Base-by-base conservation (phyloP, 2,329 filamentous ascomycete species). In the Dactylella cylindrospora region DNA sequence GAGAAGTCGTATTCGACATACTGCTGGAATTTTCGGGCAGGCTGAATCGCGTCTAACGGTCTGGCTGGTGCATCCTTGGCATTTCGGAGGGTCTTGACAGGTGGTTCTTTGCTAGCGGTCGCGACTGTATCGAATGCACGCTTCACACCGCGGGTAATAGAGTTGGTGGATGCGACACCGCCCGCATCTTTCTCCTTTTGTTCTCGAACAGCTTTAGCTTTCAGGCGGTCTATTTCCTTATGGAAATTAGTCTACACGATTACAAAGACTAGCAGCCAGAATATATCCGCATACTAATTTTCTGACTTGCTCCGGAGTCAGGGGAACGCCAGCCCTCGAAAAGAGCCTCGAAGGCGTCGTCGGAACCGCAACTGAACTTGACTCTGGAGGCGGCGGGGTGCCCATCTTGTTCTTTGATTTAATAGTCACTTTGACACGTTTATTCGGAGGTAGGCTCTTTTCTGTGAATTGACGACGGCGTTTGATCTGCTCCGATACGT, bases 1-100 rank as follows among this genome's bases (percentile, higher is more conserved):
- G 87, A 91, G 74, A 98, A 93, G 73, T 98, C 93, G 75, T 96
- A 97, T 71, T 98, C 93, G 70, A 98, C 90, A 71, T 86, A 97
- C 72, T 93, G 91, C 62, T 87, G 83, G 68, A 97, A 96, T 70
- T 94, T 96, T 70, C 84, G 82, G 31, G 88, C 88, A 0, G 91
- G 85, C 51, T 83, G 84, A 43, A 94, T 84, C 3, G 75, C 72
- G 5, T 68, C 67, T 5, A 68, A 66, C 36, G 20, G 70, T 49
- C 57, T 67, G 69, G 66, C 70, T 67, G 49, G 70, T 68, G 67
- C 67, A 68, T 62, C 65, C 67, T 29, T 69, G 25, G 53, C 41
- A 50, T 51, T 38, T 15, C 47, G 46, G 25, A 36, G 32, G 26
- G 50, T 64, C 31, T 39, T 46, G 2, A 32, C 25, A 13, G n/a